phyloP scores from a whole-genome alignment of 345 rosid genomes.

The thale cress (Arabidopsis thaliana) region DNA sequence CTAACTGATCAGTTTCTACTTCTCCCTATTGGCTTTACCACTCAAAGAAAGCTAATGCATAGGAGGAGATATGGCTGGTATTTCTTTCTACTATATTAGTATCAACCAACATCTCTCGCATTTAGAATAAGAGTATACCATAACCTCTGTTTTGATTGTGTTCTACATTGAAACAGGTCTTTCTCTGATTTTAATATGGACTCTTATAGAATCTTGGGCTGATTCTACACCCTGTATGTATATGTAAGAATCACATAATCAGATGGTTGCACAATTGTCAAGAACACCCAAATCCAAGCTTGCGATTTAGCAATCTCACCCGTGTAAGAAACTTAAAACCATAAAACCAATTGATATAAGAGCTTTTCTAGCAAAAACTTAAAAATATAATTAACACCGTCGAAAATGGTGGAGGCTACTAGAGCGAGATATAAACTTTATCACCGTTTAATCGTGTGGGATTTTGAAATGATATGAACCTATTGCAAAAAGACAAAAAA shows the following conservation, averaged over 20 bases:
- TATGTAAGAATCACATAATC: neutral
- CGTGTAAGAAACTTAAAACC: neutral
- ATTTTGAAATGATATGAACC: constrained; percentile 7
- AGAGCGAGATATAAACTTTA: neutral
- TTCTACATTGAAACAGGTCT: neutral
- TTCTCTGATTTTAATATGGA: neutral
- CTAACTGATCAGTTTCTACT: neutral
- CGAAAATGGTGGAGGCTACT: neutral
- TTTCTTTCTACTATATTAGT: too few relatives aligned
- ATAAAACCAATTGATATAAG: neutral
- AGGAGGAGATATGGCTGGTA: too few relatives aligned
- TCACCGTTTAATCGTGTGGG: constrained; percentile 5
- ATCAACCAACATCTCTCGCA: too few relatives aligned
- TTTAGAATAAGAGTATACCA: too few relatives aligned
- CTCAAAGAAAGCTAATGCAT: neutral
- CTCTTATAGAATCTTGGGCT: neutral
- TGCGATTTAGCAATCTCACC: neutral
- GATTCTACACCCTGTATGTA: neutral
- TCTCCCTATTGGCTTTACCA: neutral
- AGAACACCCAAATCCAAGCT: neutral
- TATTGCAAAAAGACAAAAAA: constrained; percentile 22
- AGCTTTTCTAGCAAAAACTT: neutral
- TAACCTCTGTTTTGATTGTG: neutral
- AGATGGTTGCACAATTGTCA: too few relatives aligned
- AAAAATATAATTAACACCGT: neutral